Conservation (phyloP, 495 filamentous ascomycete genomes). For the Aspergillus hancockii region DNA sequence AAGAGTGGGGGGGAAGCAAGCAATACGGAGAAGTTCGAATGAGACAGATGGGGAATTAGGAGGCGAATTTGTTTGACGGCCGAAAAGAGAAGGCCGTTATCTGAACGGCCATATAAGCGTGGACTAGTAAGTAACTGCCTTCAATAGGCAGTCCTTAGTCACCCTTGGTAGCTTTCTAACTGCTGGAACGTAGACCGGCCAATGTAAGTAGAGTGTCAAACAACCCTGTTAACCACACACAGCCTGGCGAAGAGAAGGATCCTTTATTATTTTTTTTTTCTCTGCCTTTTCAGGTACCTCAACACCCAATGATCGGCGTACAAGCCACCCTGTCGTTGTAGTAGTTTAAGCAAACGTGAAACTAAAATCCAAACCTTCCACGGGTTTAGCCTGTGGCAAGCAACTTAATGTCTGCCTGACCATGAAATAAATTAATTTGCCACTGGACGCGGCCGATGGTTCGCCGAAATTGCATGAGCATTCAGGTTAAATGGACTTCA, state of each 20-base stretch:
- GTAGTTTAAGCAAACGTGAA: not conserved
- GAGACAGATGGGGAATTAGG: not conserved
- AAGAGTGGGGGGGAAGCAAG: not conserved
- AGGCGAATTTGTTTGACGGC: no score
- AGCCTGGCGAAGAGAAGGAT: not conserved
- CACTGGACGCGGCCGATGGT: not conserved
- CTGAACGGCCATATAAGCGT: no score
- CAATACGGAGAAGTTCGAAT: conserved; percentile 4
- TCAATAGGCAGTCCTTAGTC: no score
- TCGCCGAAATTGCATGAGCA: not conserved
- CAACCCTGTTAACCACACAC: no score
- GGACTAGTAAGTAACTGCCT: no score
- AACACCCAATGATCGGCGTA: not conserved
- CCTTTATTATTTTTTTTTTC: not conserved
- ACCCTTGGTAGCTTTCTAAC: no score
- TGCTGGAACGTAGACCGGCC: no score
- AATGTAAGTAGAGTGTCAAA: no score
- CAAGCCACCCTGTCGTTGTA: not conserved
- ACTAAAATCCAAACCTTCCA: not conserved
- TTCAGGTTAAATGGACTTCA: not conserved
- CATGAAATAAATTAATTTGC: conserved; percentile 1
- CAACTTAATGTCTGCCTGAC: not conserved
- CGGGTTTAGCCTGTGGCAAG: not conserved
- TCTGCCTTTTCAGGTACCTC: not conserved
- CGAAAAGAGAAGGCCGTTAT: no score